Conservation (phyloP, 2,329 filamentous ascomycete genomes). For the Gnomoniopsis sp. region DNA sequence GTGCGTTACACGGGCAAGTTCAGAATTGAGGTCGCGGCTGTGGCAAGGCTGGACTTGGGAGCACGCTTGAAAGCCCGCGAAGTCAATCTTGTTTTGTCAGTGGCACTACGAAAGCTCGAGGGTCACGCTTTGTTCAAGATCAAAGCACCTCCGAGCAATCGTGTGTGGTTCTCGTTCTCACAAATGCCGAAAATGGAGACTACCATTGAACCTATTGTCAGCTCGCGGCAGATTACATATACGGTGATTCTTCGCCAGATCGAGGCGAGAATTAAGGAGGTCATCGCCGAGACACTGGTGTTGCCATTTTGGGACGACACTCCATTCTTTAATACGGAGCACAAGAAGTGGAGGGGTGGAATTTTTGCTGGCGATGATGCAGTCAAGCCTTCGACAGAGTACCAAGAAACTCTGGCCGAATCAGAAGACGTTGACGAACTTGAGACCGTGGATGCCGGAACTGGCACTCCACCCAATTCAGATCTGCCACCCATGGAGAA, state of each 20-base stretch:
- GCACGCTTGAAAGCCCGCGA: conserved; percentile 84
- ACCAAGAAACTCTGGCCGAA: conserved; percentile 37
- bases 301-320: conserved; percentile 94
- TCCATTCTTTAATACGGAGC: conserved; percentile 79
- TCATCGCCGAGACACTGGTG: conserved; percentile 87
- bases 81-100: conserved; percentile 83
- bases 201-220: conserved; percentile 93
- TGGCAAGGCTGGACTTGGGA: conserved; percentile 86
- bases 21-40: conserved; percentile 85
- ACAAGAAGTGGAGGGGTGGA: conserved; percentile 78
- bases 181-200: conserved; percentile 92
- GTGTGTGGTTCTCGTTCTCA: conserved; percentile 94
- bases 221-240: conserved; percentile 92
- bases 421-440: conserved; percentile 46
- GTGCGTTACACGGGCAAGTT: conserved; percentile 87
- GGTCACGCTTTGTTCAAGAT: conserved; percentile 82
- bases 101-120: conserved; percentile 78
- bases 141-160: conserved; percentile 93
- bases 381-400: conserved; percentile 34
- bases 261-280: conserved; percentile 90
- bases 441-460: conserved; percentile 38
- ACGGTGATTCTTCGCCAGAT: conserved; percentile 88
- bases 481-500: conserved; percentile 51
- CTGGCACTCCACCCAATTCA: conserved; percentile 31
- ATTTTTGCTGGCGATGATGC: conserved; percentile 64